Conservation (phyloP, 257 asterid species). For the Asclepias syriaca region DNA sequence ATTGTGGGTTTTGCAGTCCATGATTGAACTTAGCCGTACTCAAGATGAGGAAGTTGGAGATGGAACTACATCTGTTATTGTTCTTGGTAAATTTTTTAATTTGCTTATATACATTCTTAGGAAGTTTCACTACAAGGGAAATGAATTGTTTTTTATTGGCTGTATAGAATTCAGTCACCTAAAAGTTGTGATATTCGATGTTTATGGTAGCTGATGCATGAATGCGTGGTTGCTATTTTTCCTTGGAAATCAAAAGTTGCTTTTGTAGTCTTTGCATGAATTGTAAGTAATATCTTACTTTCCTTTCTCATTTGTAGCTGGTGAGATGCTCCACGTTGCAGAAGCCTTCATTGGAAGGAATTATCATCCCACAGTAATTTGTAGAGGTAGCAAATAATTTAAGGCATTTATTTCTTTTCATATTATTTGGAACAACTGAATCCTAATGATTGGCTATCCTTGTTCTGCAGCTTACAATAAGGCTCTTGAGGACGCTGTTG, state of each 20-base stretch:
- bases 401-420: neutral
- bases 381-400: conserved; percentile 54
- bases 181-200: neutral
- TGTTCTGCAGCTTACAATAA: conserved; percentile 66
- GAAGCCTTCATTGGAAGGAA: conserved; percentile 92
- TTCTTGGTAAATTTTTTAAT: conserved; percentile 59
- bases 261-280: neutral
- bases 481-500: conserved; percentile 88
- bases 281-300: neutral
- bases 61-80: conserved; percentile 97
- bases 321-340: conserved; percentile 99
- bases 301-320: conserved; percentile 48
- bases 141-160: neutral
- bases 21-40: conserved; percentile 98
- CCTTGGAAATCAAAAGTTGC: neutral
- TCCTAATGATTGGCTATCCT: conserved; percentile 18
- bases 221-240: neutral
- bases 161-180: neutral
- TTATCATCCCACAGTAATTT: conserved; percentile 89
- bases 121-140: neutral
- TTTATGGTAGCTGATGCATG: neutral
- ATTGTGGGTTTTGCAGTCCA: conserved; percentile 50
- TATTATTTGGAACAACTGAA: neutral
- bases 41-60: conserved; percentile 99
- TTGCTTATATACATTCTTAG: neutral